Evolutionary conservation across 805 yeast genomes (phyloP), one percentile per base, ranked within the genome.

Genomic region (Candida maltosa): DNA sequence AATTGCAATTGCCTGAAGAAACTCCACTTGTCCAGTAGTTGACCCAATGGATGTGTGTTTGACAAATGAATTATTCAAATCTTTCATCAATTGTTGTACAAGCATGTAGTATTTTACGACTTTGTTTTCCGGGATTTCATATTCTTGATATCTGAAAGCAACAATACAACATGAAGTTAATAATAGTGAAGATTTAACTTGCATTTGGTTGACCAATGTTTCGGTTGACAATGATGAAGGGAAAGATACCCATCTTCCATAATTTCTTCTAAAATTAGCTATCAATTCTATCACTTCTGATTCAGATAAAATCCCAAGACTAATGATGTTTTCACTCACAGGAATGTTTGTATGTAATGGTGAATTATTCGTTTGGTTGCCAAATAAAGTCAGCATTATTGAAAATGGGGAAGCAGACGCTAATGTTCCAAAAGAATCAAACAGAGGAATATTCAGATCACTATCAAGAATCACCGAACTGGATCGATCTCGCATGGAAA

Each of bases 221-320:
- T 61, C 70, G 0, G 80, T 69, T 4, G 78, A 51, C 23, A 73
- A 49, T 10, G 61, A 62, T 20, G 71, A 70, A 0, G 89, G 87
- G 33, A 84, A 76, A 35, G 84, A 76, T 3, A 83, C 78, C 94
- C 94, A 85, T 20, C 87, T 68, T 4, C 88, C 87, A 49, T 80
- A 84, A 47, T 82, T 70, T 32, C 78, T 75, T 28, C 83, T 62
- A 51, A 84, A 85, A 31, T 72, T 73, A 35, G 67, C 69, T 44
- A 84, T 57, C 26, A 83, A 55, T 12, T 64, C 62, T 5, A 69
- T 45, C 0, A 77, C 76, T 44, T 80, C 78, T 3, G 58, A 54
- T 26, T 65, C 47, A 1, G 75, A 48, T 11, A 85, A 47, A 4
- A 82, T 56, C 1, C 76, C 75, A 17, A 72, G 47, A 2, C 32